A percentile compares a stretch with the other conserved stretches of the same genome.
phyloP scores from a whole-genome alignment of 495 filamentous ascomycete species.

The Bryoglossum gracile region DNA sequence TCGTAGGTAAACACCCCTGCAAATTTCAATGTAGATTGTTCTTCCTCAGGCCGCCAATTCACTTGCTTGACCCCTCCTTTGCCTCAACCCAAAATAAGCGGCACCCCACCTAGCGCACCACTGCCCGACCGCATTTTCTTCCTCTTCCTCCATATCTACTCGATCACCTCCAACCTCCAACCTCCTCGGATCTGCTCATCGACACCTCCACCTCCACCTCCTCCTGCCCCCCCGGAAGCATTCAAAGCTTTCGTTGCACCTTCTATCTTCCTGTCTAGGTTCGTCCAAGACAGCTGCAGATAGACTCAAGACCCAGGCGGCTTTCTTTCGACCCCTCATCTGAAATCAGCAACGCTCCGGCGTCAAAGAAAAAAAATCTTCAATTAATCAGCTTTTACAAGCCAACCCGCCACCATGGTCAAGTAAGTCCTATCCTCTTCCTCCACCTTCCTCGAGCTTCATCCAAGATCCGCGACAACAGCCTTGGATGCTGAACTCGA shows the following conservation, averaged over 20 bases:
- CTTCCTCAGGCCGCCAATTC: conserved; percentile 1
- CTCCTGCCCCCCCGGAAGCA: conserved; percentile 8
- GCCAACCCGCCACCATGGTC: conserved; percentile 93
- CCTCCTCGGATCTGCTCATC: no score
- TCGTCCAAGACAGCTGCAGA: conserved; percentile 16
- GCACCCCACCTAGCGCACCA: no score
- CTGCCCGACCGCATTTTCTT: not conserved
- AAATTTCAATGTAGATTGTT: no score
- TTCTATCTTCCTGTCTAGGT: conserved; percentile 16
- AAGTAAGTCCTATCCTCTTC: conserved; percentile 67
- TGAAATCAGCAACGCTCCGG: conserved; percentile 15
- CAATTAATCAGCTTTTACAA: conserved; percentile 33
- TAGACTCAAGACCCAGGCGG: conserved; percentile 19
- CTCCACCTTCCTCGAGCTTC: conserved; percentile 2
- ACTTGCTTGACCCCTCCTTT: not conserved
- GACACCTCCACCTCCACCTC: not conserved
- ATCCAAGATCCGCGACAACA: not conserved
- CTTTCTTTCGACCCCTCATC: conserved; percentile 4
- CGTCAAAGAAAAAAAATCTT: conserved; percentile 17
- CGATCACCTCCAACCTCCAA: no score
- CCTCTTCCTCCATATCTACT: conserved; percentile 3
- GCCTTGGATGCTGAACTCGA: not conserved
- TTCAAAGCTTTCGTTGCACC: conserved; percentile 14
- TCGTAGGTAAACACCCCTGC: no score
- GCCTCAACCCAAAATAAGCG: no score